These are phyloP conservation scores for Nymphaea colorata DNA, from an alignment of 164 flowering plant genomes.

Conservation along the genomic window DNA sequence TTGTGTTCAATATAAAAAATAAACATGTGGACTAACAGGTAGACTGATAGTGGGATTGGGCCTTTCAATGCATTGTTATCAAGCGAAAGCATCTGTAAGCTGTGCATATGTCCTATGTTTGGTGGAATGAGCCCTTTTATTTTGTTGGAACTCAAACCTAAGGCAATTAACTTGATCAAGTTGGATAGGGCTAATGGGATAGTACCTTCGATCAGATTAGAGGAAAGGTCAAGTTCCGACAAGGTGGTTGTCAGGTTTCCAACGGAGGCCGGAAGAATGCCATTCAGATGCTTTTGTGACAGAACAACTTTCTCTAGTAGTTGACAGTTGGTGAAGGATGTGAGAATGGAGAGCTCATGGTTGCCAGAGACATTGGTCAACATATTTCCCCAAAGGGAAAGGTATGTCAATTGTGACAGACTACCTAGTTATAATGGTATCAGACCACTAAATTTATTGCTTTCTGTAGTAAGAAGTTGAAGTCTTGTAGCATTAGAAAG, in stretches of 20 bases:
- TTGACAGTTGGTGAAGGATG: too few species aligned
- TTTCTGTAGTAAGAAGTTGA: too few species aligned
- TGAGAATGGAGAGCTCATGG: too few species aligned
- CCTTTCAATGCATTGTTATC: not conserved
- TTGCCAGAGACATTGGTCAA: too few species aligned
- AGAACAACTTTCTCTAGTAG: too few species aligned
- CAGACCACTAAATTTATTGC: too few species aligned
- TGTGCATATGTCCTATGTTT: not conserved
- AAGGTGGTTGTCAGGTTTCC: not conserved
- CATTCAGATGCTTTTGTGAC: too few species aligned
- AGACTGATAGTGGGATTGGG: not conserved
- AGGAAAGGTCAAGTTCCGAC: not conserved
- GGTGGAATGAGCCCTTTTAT: conserved; percentile 4
- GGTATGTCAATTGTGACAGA: too few species aligned
- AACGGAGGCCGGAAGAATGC: too few species aligned
- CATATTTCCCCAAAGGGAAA: too few species aligned
- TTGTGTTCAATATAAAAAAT: not conserved
- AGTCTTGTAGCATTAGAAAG: too few species aligned
- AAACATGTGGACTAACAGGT: not conserved
- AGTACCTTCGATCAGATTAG: conserved; percentile 5
- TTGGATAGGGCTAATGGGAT: conserved; percentile 7
- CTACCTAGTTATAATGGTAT: too few species aligned
- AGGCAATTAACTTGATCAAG: not conserved
- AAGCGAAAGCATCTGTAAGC: not conserved
- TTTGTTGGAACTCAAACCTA: conserved; percentile 1